Base-by-base conservation (phyloP, 1,284 basidiomycete genomes). In the Stygiomarasmius scandens region DNA sequence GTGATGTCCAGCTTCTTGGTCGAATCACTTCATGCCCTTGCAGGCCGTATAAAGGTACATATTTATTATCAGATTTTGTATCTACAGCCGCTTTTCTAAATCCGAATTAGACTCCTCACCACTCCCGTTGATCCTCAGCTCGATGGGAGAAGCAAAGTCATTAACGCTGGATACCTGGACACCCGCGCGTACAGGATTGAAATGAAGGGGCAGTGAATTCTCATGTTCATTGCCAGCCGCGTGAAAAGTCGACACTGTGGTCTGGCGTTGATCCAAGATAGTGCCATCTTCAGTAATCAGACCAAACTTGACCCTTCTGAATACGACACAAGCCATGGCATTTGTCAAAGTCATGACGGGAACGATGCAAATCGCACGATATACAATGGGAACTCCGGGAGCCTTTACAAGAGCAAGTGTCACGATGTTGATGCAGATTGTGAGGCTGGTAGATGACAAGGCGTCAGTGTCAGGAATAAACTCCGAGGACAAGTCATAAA, bases 271-370 rank as follows among this genome's bases (percentile, higher is more conserved):
- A 16, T 19, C 38, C 38, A 41, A 41, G n/a, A 41, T 16, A 19
- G 38, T 45, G 3, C 51, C 51, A 52, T 52, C 51, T 3, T 22
- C 36, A 12, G 19, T 25, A 14, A 43, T 52, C 20, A 52, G 20
- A n/a, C 51, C 38, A 16, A 52, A 44, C 19, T 44, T 52, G 16
- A 52, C 38, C 38, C 24, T 41, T 25, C 51, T 12, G 51, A 25
- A 52, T 4, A 52, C 51, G 19, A 52, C 12, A 27, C 51, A 52
- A 3, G 51, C 51, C 51, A 52, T 25, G 11, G 38, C 51, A 44
- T 43, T 52, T 9, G 14, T 43, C 12, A 43, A 2, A 6, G 38
- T 38, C 19, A 52, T n/a, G 14, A 27, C 24, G 10, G 51, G 38
- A 23, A 52, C 38, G 5, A 36, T 52, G 23, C 29, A 52, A 20